These are phyloP conservation scores for Fonsecaea nubica DNA, from an alignment of 2,329 filamentous ascomycete genomes.

Conservation along the genomic window DNA sequence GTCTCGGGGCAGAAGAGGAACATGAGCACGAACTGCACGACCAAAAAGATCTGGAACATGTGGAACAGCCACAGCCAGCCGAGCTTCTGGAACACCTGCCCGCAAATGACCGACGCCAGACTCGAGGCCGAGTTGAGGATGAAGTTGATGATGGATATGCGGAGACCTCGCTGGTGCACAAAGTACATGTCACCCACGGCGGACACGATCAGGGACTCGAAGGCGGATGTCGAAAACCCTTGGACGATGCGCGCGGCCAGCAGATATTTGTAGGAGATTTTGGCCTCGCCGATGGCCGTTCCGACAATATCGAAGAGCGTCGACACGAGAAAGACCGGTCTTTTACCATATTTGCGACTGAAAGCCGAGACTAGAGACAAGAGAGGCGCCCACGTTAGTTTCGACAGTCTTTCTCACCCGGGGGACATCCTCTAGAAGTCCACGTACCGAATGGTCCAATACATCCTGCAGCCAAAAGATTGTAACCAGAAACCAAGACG, in stretches of 20 bases:
- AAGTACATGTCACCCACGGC: conserved; percentile 54
- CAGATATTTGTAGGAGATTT: conserved; percentile 36
- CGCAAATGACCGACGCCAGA: conserved; percentile 48
- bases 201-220: conserved; percentile 58
- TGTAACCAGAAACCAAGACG: conserved; percentile 38
- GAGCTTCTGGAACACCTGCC: conserved; percentile 38
- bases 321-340: conserved; percentile 40
- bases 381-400: background rate
- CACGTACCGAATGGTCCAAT: conserved; percentile 34
- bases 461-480: conserved; percentile 38
- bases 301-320: conserved; percentile 39
- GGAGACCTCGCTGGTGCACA: conserved; percentile 37
- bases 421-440: background rate
- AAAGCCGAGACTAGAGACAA: conserved; percentile 44
- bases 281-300: conserved; percentile 36
- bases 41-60: conserved; percentile 43
- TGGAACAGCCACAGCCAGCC: conserved; percentile 40
- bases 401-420: too few species aligned
- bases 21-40: conserved; percentile 42
- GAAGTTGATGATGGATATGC: conserved; percentile 38
- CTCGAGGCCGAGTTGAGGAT: conserved; percentile 42
- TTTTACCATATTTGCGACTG: conserved; percentile 53
- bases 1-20: conserved; percentile 44
- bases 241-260: conserved; percentile 38
- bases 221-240: conserved; percentile 53